Evolutionary conservation across 2,329 filamentous ascomycete species (phyloP).

Genomic region (Verticillium nubilum): DNA sequence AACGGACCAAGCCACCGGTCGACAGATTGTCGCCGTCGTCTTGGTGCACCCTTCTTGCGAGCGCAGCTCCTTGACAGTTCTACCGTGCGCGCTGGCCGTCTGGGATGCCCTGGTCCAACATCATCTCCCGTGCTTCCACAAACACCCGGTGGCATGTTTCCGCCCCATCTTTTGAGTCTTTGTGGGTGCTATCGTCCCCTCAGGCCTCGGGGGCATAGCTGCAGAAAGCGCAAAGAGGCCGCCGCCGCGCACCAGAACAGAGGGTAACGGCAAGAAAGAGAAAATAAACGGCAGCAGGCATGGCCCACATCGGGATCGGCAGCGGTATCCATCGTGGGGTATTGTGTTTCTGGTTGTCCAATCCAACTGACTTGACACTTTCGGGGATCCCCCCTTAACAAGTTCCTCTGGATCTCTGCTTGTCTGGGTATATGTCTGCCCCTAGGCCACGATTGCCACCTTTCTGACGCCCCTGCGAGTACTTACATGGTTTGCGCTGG

Average conservation of each 20-base stretch:
- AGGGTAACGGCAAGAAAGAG: background rate
- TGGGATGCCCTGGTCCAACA: background rate
- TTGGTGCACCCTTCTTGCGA: background rate
- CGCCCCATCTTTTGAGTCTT: background rate
- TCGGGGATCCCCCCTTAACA: constrained; percentile 20
- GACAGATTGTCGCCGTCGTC: background rate
- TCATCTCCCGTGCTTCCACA: background rate
- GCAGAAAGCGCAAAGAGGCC: background rate
- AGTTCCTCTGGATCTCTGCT: constrained; percentile 9
- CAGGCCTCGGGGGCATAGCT: background rate
- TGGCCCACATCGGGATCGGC: constrained; percentile 21
- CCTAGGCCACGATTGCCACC: constrained; percentile 18
- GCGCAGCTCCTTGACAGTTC: background rate
- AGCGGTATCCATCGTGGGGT: constrained; percentile 25
- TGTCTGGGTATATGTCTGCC: constrained; percentile 21
- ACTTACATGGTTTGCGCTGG: constrained; percentile 5
- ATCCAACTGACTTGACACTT: constrained; percentile 20
- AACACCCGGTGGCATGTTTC: background rate
- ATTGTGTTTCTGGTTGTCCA: constrained; percentile 19
- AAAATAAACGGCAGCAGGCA: background rate
- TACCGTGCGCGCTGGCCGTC: background rate
- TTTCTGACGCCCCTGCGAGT: constrained; percentile 6
- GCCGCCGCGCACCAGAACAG: background rate
- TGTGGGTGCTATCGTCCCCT: background rate
- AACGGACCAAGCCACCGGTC: background rate